A percentile compares a stretch with the other conserved stretches of the same genome.
phyloP scores from a whole-genome alignment of 257 asterid species.

The Thymus quinquecostatus region DNA sequence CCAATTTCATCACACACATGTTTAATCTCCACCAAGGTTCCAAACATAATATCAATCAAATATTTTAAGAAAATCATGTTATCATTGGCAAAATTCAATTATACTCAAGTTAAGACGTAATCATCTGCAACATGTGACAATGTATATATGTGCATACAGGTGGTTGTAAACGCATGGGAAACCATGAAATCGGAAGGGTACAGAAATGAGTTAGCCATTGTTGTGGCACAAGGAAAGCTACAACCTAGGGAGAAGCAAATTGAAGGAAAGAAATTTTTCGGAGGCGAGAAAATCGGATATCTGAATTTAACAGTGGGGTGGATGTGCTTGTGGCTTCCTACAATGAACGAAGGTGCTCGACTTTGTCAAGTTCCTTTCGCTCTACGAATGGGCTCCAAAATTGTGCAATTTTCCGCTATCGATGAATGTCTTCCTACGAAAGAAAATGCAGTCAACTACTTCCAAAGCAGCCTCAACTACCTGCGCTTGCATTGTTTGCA shows the following conservation, averaged over 20 bases:
- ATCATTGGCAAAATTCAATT: no score
- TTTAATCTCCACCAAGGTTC: no score
- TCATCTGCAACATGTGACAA: no score
- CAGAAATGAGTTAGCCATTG: constrained; percentile 38
- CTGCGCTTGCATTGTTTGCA: constrained; percentile 35
- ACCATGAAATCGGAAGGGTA: constrained; percentile 41
- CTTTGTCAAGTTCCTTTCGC: constrained; percentile 36
- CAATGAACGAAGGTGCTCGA: constrained; percentile 44
- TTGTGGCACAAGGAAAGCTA: constrained; percentile 37
- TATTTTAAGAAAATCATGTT: no score
- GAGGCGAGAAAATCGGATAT: constrained; percentile 47
- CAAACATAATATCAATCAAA: no score
- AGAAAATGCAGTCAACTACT: constrained; percentile 39
- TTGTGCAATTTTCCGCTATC: constrained; percentile 40
- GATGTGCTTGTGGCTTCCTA: constrained; percentile 43
- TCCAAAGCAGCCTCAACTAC: constrained; percentile 42
- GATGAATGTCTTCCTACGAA: constrained; percentile 40
- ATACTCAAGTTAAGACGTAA: no score
- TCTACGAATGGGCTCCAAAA: constrained; percentile 41
- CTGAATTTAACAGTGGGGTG: constrained; percentile 56
- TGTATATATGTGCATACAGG: constrained; percentile 19
- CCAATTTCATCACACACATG: no score
- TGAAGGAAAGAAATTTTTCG: constrained; percentile 45
- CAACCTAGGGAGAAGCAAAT: constrained; percentile 41
- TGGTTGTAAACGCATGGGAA: constrained; percentile 35